Conservation (phyloP, 805 yeast species). For the Ogataea philodendri region DNA sequence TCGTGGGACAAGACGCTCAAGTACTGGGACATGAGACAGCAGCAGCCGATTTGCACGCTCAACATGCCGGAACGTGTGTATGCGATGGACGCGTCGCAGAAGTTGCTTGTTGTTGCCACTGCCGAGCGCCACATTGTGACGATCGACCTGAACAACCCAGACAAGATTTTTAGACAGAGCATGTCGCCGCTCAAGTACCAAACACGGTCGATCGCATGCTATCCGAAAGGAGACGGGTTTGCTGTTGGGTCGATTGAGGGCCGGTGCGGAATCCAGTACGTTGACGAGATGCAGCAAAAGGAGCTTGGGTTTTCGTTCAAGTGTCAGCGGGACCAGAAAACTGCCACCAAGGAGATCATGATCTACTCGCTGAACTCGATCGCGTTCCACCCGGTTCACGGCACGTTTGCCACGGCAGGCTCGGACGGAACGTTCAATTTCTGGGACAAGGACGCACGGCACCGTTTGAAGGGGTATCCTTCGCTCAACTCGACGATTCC, state of each 20-base stretch:
- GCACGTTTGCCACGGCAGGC: slow-evolving; percentile 92
- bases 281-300: slow-evolving; percentile 76
- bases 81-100: slow-evolving; percentile 79
- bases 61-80: slow-evolving; percentile 88
- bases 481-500: slow-evolving; percentile 65
- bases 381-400: slow-evolving; percentile 82
- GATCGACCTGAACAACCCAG: slow-evolving; percentile 80
- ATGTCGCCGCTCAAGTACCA: slow-evolving; percentile 86
- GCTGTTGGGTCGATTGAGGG: slow-evolving; percentile 95
- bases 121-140: slow-evolving; percentile 83
- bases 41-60: slow-evolving; percentile 76
- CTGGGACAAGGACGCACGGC: slow-evolving; percentile 95
- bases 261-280: slow-evolving; percentile 89
- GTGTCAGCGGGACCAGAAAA: slow-evolving; percentile 79
- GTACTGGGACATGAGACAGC: slow-evolving; percentile 92
- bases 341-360: slow-evolving; percentile 54
- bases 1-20: slow-evolving; percentile 95
- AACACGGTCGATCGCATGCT: slow-evolving; percentile 78
- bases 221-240: slow-evolving; percentile 88
- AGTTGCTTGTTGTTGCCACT: slow-evolving; percentile 86
- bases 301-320: slow-evolving; percentile 83
- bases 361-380: slow-evolving; percentile 81
- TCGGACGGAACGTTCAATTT: slow-evolving; percentile 90
- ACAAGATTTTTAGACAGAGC: slow-evolving; percentile 67
- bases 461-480: slow-evolving; percentile 80